Evolutionary conservation across 2,329 filamentous ascomycete species (phyloP).

Genomic region (Coniochaeta prunicola): DNA sequence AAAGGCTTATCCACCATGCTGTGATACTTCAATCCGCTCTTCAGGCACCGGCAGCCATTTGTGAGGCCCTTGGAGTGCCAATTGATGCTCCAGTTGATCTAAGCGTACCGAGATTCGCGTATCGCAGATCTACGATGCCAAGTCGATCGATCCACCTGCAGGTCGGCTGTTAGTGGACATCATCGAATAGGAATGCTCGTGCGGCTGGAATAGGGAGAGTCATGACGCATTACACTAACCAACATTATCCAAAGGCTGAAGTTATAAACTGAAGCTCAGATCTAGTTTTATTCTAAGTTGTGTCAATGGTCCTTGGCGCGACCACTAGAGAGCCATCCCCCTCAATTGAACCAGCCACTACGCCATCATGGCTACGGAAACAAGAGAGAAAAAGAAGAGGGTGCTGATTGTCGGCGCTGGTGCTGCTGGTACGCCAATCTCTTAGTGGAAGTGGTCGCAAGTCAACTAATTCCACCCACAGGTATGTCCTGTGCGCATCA

Average conservation of each 20-base stretch:
- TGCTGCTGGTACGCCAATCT: conserved; percentile 25
- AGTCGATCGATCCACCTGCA: conserved; percentile 1
- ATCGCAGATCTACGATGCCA: conserved; percentile 2
- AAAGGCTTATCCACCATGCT: too few species aligned
- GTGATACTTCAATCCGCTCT: too few species aligned
- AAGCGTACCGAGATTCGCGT: not conserved
- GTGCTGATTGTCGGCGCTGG: conserved; percentile 34
- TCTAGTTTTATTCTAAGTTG: not conserved
- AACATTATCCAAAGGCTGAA: not conserved
- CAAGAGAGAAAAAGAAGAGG: conserved; percentile 15
- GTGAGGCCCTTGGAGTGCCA: too few species aligned
- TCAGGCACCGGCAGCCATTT: too few species aligned
- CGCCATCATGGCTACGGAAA: conserved; percentile 4
- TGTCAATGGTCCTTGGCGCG: too few species aligned
- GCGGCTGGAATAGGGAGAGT: not conserved
- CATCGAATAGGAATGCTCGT: not conserved
- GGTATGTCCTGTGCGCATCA: conserved; percentile 52
- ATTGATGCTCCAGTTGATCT: too few species aligned
- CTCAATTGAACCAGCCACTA: not conserved
- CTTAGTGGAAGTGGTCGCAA: not conserved
- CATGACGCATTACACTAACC: conserved; percentile 1
- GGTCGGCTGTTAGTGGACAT: not conserved
- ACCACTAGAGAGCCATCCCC: not conserved
- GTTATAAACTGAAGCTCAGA: not conserved
- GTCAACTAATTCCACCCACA: not conserved